Evolutionary conservation across 306 rosid species (phyloP), one percentile per base, ranked within the genome.

Genomic region (Prosopis cineraria): DNA sequence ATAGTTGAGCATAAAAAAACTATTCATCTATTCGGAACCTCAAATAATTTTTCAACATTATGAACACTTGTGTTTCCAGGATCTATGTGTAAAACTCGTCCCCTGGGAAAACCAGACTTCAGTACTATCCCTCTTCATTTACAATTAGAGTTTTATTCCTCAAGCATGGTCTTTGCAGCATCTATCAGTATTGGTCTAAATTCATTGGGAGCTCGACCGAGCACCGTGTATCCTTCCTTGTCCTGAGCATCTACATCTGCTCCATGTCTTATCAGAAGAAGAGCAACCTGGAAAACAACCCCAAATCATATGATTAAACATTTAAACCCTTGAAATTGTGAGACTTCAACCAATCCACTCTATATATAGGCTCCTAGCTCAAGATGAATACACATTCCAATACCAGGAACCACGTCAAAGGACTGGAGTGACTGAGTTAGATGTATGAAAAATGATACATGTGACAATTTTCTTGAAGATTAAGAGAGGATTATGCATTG

Each of bases 171-270:
- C 85, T 94, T 88, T 6, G 97, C 98, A 74, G 97, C 98, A 66
- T 92, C 98, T 34, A 92, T 78, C 45, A 95, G 66, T 36, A 44
- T 41, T 6, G 97, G 80, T 68, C 97, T 87, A 24, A 92, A 83
- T 4, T 92, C 93, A 58, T 7, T 72, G 0, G 93, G 67, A 78
- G 97, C 95, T 79, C 96, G 91, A 76, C 98, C 98, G 17, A 92
- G 97, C 59, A 95, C 98, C 0, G 97, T 92, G 90, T 88, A 95
- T 66, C 97, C 98, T 92, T 95, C 98, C 84, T 84, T 89, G 88
- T 92, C 98, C 84, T 84, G 91, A 29, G 86, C 89, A 72, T 95
- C 98, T 62, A 92, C 93, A 70, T 95, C 91, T 7, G 98, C 98
- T 81, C 98, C 98, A 66, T 95, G 98, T 84, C 98, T 89, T 80